These are phyloP conservation scores for Solanum okadae DNA, from an alignment of 257 asterid species.

Conservation along the genomic window DNA sequence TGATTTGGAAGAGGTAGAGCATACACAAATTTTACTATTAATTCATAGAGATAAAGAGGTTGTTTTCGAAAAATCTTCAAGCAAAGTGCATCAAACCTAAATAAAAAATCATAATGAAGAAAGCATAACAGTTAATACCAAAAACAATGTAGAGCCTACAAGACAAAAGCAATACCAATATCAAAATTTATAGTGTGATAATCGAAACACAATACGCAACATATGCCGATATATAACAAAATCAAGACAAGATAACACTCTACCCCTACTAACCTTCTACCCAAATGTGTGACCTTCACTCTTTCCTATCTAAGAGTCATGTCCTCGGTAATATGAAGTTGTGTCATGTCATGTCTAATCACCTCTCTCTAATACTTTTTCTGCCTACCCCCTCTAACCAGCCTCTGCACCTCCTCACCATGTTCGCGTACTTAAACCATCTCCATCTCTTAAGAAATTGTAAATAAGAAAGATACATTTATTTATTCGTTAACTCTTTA, in stretches of 20 bases:
- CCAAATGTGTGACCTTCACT: background rate
- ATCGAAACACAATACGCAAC: background rate
- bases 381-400: background rate
- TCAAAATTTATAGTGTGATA: background rate
- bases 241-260: background rate
- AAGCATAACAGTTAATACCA: background rate
- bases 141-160: background rate
- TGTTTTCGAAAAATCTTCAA: background rate
- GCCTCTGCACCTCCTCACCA: background rate
- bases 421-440: background rate
- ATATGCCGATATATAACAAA: too few species aligned
- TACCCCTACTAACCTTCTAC: background rate
- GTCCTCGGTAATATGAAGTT: background rate
- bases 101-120: too few species aligned
- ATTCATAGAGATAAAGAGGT: background rate
- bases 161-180: background rate
- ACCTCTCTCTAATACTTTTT: background rate
- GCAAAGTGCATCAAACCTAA: background rate
- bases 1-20: background rate
- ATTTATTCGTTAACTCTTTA: background rate
- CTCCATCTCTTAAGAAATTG: background rate
- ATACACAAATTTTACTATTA: background rate
- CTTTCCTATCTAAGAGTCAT: background rate
- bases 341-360: background rate
- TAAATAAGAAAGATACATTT: background rate